These are phyloP conservation scores for Alternaria alternata DNA, from an alignment of 2,329 filamentous ascomycete species.

Conservation along the genomic window DNA sequence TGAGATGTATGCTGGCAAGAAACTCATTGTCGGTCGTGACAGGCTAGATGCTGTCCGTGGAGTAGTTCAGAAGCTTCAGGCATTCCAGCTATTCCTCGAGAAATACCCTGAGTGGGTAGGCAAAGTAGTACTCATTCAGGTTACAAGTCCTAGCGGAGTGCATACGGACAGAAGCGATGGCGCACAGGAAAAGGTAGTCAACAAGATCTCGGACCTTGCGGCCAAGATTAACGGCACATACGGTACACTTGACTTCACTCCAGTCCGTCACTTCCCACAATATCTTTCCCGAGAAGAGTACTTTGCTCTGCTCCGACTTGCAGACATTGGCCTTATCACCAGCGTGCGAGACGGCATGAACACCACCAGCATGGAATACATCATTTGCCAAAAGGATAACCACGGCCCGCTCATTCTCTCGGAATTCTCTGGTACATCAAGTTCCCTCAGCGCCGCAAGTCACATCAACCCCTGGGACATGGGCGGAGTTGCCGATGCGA, in stretches of 20 bases:
- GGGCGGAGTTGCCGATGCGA: conserved; percentile 80
- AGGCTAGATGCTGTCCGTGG: conserved; percentile 92
- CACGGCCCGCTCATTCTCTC: conserved; percentile 91
- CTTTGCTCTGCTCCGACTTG: conserved; percentile 88
- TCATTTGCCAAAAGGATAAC: conserved; percentile 87
- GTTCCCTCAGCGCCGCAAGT: conserved; percentile 83
- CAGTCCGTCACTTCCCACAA: conserved; percentile 93
- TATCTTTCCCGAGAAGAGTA: conserved; percentile 92
- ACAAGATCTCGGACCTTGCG: conserved; percentile 88
- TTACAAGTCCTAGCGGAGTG: conserved; percentile 85
- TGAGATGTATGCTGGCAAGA: conserved; percentile 84
- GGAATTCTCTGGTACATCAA: conserved; percentile 94
- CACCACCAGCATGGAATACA: conserved; percentile 93
- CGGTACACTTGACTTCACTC: conserved; percentile 86
- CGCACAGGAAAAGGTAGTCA: conserved; percentile 80
- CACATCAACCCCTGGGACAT: conserved; percentile 98
- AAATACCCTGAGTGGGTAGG: conserved; percentile 91
- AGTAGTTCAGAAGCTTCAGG: conserved; percentile 94
- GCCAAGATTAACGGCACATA: conserved; percentile 91
- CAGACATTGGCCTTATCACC: conserved; percentile 92
- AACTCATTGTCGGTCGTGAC: conserved; percentile 93
- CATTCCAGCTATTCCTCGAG: conserved; percentile 91
- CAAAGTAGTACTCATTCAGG: conserved; percentile 91
- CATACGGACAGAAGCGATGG: conserved; percentile 76
- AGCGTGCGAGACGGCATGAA: conserved; percentile 98